Evolutionary conservation across 352 stramenopile genomes (phyloP), one percentile per base, ranked within the genome.

Genomic region (Phytophthora boehmeriae): DNA sequence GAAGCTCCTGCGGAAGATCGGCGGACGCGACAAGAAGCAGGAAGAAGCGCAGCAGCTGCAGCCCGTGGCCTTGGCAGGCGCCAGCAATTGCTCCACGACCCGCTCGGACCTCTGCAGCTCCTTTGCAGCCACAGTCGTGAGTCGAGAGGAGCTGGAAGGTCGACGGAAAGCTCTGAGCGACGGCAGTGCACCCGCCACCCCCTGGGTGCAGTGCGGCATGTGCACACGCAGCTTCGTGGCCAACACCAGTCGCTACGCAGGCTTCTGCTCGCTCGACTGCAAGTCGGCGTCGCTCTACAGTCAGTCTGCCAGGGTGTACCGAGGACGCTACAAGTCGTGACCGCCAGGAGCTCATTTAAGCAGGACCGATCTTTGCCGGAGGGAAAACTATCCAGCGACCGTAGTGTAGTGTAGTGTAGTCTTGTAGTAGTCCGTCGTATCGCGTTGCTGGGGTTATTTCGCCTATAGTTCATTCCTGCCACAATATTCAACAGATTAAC

Each of bases 261-360:
- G 73, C 59, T 88, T 85, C 51, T 92, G 83, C 63, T 92, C 83
- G 62, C 54, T 90, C 32, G 83, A 92, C 68, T 92, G 83, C 73
- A 92, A 87, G 70, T 89, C 83, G 23, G 77, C 81, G 19, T 78
- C 83, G 59, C 63, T 84, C 45, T 84, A 86, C 55, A 75, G 59
- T 56, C 59, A 76, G 2, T 73, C 68, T 13, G 58, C 68, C 4
- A 56, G 50, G 13, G 51, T 76, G 19, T 76, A 71, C 39, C 59
- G 63, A 63, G 55, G 68, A 55, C 68, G 68, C 45, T 76, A 74
- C 25, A 30, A 30, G 6, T 63, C 63, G 64, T 14, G 35, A 80
- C 51, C 36, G 27, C 55, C 68, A 35, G 13, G 22, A 9, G 44
- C 14, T 13, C 42, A 44, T 44, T 22, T 44, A 22, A 44, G 38